Evolutionary conservation across 352 stramenopile genomes (phyloP), one percentile per base, ranked within the genome.

Genomic region (Lagenidium giganteum): DNA sequence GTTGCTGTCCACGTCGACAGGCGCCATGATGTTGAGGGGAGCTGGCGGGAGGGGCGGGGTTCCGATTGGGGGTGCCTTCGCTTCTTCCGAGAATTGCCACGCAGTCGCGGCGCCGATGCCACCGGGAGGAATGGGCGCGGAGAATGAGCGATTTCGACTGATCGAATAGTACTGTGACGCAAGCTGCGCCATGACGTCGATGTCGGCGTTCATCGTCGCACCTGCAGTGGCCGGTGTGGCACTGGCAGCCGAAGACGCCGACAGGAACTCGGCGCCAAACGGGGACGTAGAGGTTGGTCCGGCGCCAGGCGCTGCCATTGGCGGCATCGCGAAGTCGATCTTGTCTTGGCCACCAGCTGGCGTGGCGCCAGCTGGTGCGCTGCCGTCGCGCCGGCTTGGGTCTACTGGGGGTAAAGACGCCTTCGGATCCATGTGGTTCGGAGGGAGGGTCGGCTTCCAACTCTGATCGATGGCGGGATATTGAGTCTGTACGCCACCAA

Each of bases 151-250:
- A 44, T 70, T 82, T 34, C 67, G 69, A 37, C 64, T 77, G 31
- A 61, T 38, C 24, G 61, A 60, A 52, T 83, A 85, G 36, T 85
- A 85, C 51, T 83, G 70, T 25, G 67, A 83, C 29, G 72, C 72
- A 22, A 85, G 36, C 49, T 85, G 72, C 30, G 72, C 70, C 70
- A 85, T 83, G 22, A 85, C 67, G 45, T 85, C 72, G 54, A 83
- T 70, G 38, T 71, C 70, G n/a, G n/a, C n/a, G n/a, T n/a, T n/a
- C n/a, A n/a, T n/a, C n/a, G n/a, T n/a, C n/a, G n/a, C n/a, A n/a
- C n/a, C n/a, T n/a, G n/a, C n/a, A n/a, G n/a, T n/a, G n/a, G n/a
- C n/a, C n/a, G n/a, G n/a, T n/a, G n/a, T n/a, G n/a, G n/a, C n/a
- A n/a, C n/a, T n/a, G 24, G 45, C 11, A n/a, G 48, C 30, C 29